These are phyloP conservation scores for Flaveria floridana DNA, from an alignment of 140 eudicot species.

Conservation along the genomic window DNA sequence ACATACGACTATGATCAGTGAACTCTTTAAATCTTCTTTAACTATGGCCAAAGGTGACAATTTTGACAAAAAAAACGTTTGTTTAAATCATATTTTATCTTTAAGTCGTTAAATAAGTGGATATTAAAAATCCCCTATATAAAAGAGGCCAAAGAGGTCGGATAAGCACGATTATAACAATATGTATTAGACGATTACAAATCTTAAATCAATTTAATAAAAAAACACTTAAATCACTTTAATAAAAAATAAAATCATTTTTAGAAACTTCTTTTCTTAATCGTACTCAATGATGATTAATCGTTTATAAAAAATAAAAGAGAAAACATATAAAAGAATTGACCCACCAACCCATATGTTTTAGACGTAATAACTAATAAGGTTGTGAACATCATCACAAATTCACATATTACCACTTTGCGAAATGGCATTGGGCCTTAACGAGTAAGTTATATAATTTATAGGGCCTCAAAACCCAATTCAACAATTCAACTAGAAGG, in stretches of 20 bases:
- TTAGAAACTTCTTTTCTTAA: neutral
- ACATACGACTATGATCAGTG: too few relatives aligned
- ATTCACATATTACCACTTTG: neutral
- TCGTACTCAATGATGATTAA: neutral
- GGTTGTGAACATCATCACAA: neutral
- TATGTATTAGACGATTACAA: neutral
- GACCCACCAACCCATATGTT: neutral
- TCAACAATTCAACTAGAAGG: neutral
- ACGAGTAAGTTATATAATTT: neutral
- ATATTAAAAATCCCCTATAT: neutral
- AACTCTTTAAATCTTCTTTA: too few relatives aligned
- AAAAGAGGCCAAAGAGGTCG: neutral
- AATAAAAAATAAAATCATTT: too few relatives aligned
- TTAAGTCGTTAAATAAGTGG: neutral
- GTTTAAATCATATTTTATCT: neutral
- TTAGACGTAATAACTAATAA: neutral
- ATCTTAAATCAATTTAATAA: too few relatives aligned
- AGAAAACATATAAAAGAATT: too few relatives aligned
- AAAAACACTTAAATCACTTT: neutral
- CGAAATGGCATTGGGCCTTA: neutral
- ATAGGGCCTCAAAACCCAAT: neutral
- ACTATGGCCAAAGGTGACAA: too few relatives aligned
- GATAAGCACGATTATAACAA: neutral
- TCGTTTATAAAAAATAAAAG: neutral
- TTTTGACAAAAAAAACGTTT: too few relatives aligned